Base-by-base conservation (phyloP, 192 early-diverging fungal species). In the Rhizophagus prolifer region DNA sequence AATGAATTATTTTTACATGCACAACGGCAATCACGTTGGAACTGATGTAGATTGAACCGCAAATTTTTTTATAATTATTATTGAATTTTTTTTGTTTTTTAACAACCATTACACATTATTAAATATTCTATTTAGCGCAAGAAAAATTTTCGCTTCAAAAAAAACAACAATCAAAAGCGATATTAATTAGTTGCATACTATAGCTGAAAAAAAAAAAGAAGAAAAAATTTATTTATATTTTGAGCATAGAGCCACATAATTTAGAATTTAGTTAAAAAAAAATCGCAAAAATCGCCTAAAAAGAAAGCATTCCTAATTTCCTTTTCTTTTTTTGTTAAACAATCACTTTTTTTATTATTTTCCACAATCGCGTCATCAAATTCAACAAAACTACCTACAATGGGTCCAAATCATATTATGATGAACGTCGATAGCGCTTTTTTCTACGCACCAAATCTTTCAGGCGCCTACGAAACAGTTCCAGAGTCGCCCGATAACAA, bases 361-460 rank as follows among this genome's bases (percentile, higher is more conserved):
- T 14, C 70, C 26, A 70, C 68, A 70, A 54, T 30, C 68, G 13
- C 1, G 12, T 70, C n/a, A 12, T 25, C 38, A 34, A 30, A n/a
- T 54, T n/a, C 26, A 61, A 23, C 46, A 38, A 14, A n/a, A 50
- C 31, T 50, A 44, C 23, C 9, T 58, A 46, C 23, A 75, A 75
- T 75, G 74, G 74, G 58, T n/a, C 74, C 74, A 66, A 75, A 75
- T 75, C 61, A 75, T 30, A 46, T 75, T 50, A 38, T 66, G 44
- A 46, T 66, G 71, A 73, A 73, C 30, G 28, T 72, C 50, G 70
- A 72, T 38, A 58, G 74, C 62, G 23, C 74, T 75, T 65, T 60
- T 30, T 66, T 75, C 36, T 75, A 30, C 46, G 60, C 62, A 44
- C 74, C 74, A 47, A 26, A 63, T 36, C 16, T 65, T 26, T 26